phyloP scores from a whole-genome alignment of 2,329 filamentous ascomycete species.

The Ceratocystis diversiconidia region DNA sequence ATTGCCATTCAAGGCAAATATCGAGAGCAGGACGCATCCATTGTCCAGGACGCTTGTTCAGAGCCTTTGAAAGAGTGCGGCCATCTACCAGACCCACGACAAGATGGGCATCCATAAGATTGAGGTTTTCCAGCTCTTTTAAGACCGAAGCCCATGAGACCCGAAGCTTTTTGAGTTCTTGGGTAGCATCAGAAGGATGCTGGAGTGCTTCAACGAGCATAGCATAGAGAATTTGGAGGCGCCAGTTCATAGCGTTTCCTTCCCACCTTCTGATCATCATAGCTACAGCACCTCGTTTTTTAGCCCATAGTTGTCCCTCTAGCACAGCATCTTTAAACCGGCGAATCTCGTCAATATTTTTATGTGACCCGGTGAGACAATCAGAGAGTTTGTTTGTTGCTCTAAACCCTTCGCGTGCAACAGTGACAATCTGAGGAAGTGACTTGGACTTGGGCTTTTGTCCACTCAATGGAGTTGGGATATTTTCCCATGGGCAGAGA shows the following conservation, averaged over 20 bases:
- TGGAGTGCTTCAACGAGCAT: constrained; percentile 47
- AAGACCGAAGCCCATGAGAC: constrained; percentile 23
- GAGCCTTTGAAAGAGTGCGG: constrained; percentile 50
- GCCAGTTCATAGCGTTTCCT: constrained; percentile 47
- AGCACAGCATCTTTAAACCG: constrained; percentile 42
- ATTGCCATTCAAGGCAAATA: constrained; percentile 73
- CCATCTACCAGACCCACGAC: constrained; percentile 60
- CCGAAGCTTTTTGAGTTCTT: constrained; percentile 23
- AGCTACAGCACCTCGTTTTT: constrained; percentile 50
- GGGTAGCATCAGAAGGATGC: constrained; percentile 23
- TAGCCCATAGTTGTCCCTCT: constrained; percentile 31
- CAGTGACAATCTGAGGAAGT: constrained; percentile 38
- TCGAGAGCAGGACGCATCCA: constrained; percentile 77
- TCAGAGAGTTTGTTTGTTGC: constrained; percentile 61
- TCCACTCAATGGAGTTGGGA: constrained; percentile 30
- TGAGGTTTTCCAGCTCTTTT: constrained; percentile 38
- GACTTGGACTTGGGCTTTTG: constrained; percentile 37
- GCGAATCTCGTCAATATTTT: constrained; percentile 49
- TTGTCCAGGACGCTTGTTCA: constrained; percentile 58
- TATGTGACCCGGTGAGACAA: constrained; percentile 49
- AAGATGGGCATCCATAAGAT: constrained; percentile 42
- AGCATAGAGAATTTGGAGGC: constrained; percentile 53
- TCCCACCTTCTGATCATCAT: constrained; percentile 67
- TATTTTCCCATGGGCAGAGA: constrained; percentile 55
- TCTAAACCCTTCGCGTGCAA: constrained; percentile 65